Evolutionary conservation across 805 yeast species (phyloP).

Genomic region (Cyberlindnera meyerae): DNA sequence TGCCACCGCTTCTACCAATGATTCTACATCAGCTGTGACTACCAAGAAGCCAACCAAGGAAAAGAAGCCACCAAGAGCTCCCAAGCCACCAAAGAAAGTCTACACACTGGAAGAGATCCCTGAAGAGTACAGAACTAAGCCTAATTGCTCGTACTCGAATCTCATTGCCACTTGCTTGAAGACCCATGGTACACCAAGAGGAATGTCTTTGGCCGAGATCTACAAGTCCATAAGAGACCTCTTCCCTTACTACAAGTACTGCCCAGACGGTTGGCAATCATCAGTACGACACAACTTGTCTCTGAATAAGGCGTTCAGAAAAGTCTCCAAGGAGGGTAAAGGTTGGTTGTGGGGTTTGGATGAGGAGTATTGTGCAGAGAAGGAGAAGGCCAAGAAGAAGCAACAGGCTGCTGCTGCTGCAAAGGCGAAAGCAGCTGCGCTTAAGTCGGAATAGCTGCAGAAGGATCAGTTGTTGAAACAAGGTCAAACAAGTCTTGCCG

Average conservation of each 20-base stretch:
- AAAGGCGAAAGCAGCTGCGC: slow-evolving; percentile 50
- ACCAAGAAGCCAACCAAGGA: slow-evolving; percentile 31
- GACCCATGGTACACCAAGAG: slow-evolving; percentile 59
- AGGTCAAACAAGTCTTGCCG: slow-evolving; percentile 26
- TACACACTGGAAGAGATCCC: slow-evolving; percentile 85
- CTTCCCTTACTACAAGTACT: slow-evolving; percentile 87
- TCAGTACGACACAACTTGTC: slow-evolving; percentile 87
- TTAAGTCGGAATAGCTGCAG: slow-evolving; percentile 48
- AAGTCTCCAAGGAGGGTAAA: slow-evolving; percentile 80
- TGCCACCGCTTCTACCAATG: no score
- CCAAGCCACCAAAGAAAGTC: slow-evolving; percentile 53
- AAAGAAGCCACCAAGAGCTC: slow-evolving; percentile 47
- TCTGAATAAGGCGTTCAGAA: slow-evolving; percentile 77
- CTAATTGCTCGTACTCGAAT: slow-evolving; percentile 73
- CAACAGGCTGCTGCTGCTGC: slow-evolving; percentile 63
- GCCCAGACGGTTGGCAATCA: slow-evolving; percentile 98
- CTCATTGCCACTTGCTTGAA: slow-evolving; percentile 76
- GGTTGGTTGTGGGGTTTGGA: slow-evolving; percentile 96
- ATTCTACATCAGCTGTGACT: slow-evolving; percentile 4
- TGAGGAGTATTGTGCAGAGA: slow-evolving; percentile 75
- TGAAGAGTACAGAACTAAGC: slow-evolving; percentile 78
- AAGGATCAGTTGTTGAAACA: slow-evolving; percentile 32
- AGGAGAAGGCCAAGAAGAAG: slow-evolving; percentile 67
- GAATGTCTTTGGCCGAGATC: slow-evolving; percentile 80
- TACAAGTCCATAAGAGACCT: slow-evolving; percentile 80